Base-by-base conservation (phyloP, 2,329 filamentous ascomycete genomes). In the Pseudocercospora macadamiae region DNA sequence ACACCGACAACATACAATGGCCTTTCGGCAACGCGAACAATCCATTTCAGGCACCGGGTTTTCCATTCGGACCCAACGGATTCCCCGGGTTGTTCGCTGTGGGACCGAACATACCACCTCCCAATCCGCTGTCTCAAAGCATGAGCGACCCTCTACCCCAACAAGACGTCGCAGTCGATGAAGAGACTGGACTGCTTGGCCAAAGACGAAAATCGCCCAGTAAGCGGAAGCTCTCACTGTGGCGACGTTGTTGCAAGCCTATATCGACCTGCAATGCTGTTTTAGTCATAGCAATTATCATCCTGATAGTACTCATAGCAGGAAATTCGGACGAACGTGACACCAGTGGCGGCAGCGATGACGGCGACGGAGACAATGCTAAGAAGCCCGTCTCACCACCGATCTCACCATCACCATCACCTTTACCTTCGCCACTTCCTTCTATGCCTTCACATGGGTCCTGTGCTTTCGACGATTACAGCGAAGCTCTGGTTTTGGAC, bases 141-240 rank as follows among this genome's bases (percentile, higher is more conserved):
- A 66, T 66, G 64, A 57, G 64, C 36, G 61, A 66, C 54, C 25
- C 51, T 47, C 23, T 53, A 16, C 25, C 30, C 4, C 21, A 8
- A 3, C 39, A 52, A 26, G 14, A 21, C 12, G 51, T 44, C 28
- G 9, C n/a, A 16, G 21, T 39, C 2, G 58, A 63, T 32, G 64
- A 66, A 45, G 64, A 64, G 39, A 57, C 36, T 44, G 57, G 59
- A 16, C 55, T 66, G 23, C 54, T 66, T 16, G 45, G 48, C 18
- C 36, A 49, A 5, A 39, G 19, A 49, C 42, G 32, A 42, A 51
- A 51, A 47, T n/a, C 51, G 53, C 23, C 25, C 18, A n/a, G 23
- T 45, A 25, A 45, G 19, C 42, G 42, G 21, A 45, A 45, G 23
- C 21, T 12, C 25, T 45, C 42, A 18, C 42, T 18, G n/a, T 45